Base-by-base conservation (phyloP, 108 stramenopile species). In the Fistulifera solaris region DNA sequence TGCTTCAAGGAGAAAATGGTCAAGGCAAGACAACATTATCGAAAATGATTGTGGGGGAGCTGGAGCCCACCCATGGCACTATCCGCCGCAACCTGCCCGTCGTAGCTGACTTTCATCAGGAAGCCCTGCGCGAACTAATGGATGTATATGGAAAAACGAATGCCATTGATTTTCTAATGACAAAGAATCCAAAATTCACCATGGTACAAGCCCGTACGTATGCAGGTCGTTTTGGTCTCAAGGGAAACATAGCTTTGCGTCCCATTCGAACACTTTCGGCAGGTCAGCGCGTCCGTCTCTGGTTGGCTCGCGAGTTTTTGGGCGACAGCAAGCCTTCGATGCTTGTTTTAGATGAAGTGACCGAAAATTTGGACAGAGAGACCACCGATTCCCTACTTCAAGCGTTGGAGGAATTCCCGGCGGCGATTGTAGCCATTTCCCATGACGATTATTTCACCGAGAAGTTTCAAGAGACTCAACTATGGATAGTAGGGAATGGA, bases 1-100 rank as follows among this genome's bases (percentile, higher is more conserved):
- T 74, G n/a, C 27, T 85, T 27, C 26, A 27, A 7, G 83, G 83
- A 19, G 25, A 31, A 24, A 85, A 85, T 58, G 83, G 83, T 13
- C 27, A 23, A 25, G 83, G 83, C 13, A 85, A 85, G 38, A 59
- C 44, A 25, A 77, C 83, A 15, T 59, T 39, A 23, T 38, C 18
- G 10, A 19, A 15, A 2, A 12, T 50, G 15, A 24, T 19, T 22
- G 3, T 35, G 31, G 31, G 31, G 31, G 6, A 35, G 31, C 8
- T 35, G 31, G 31, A 35, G 8, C 64, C 73, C 13, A 68, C 57
- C 3, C 45, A 68, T 35, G 75, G 75, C 6, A 28, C 11, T 12
- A 43, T 76, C 38, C 19, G 16, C 3, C 40, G 48, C 40, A 45
- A 46, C 5, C 44, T 24, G 1, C 23, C 25, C 6, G 27, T 49